Base-by-base conservation (phyloP, 805 yeast species). In the Pichia sporocuriosa region DNA sequence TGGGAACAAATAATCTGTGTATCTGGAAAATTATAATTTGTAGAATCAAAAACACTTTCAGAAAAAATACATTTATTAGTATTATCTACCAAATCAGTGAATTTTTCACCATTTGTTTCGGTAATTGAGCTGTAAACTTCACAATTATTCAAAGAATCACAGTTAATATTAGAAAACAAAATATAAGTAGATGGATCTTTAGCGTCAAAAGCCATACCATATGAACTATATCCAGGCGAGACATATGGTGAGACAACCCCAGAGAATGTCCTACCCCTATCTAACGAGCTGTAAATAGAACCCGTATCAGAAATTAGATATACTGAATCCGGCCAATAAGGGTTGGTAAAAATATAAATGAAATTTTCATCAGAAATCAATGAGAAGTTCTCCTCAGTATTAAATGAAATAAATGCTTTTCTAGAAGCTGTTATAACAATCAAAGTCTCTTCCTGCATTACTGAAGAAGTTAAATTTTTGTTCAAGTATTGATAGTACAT, bases 1-100 rank as follows among this genome's bases (percentile, higher is more conserved):
- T 71, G 72, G 32, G 79, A 74, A 60, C 97, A 93, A 45, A 74
- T 72, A 21, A 89, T 72, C 51, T 82, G 59, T 39, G 81, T 68
- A 28, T 69, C 68, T 42, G 72, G 65, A 4, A 51, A 44, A 4
- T 44, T 42, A 39, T 45, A 65, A 7, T 45, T 36, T 29, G 44
- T 45, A 9, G 40, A 33, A 36, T 67, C 66, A 36, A 84, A 69
- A 24, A 72, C 66, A 1, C 73, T 58, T 12, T 79, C 80, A n/a
- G 77, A 79, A 59, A 76, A 90, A 38, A 75, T 74, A 69, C 98
- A 90, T 7, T 61, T 62, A 16, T 65, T 54, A 6, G 77, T 83
- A 47, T 75, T 67, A 7, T 73, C 73, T 20, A 68, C 58, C 48
- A 93, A 55, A 39, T 67, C 64, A 0, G 61, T 51, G 69, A 88